A percentile compares a stretch with the other conserved stretches of the same genome.
These are phyloP conservation scores for Glycine tomentella DNA, from an alignment of 306 rosid genomes.

Conservation along the genomic window DNA sequence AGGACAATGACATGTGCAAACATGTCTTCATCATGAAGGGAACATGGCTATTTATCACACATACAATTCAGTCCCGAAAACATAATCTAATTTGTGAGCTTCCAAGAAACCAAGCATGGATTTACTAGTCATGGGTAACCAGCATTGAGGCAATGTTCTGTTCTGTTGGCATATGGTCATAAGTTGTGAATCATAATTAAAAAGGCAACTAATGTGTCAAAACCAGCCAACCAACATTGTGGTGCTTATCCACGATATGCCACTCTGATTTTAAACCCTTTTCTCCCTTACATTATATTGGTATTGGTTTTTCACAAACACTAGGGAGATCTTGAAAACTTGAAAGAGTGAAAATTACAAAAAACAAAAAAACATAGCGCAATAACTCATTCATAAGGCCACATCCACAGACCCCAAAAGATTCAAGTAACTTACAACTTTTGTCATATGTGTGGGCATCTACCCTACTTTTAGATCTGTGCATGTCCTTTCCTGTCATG, in stretches of 20 bases:
- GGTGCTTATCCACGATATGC: conserved; percentile 43
- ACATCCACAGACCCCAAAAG: conserved; percentile 58
- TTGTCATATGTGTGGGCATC: too few relatives aligned
- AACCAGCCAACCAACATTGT: conserved; percentile 28
- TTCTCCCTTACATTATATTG: background rate
- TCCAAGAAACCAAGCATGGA: too few relatives aligned
- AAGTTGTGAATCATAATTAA: background rate
- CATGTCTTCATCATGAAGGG: too few relatives aligned
- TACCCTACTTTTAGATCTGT: too few relatives aligned
- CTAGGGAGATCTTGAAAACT: conserved; percentile 40
- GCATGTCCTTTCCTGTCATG: too few relatives aligned
- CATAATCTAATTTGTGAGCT: too few relatives aligned
- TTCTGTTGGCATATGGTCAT: background rate
- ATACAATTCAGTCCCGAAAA: too few relatives aligned
- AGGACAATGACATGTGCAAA: too few relatives aligned
- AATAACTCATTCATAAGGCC: conserved; percentile 46
- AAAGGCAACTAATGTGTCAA: conserved; percentile 33
- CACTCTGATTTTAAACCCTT: conserved; percentile 8
- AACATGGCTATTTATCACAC: too few relatives aligned
- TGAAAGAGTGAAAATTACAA: conserved; percentile 15
- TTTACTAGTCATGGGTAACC: conserved; percentile 12
- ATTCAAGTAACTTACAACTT: conserved; percentile 68
- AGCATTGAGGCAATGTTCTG: conserved; percentile 33
- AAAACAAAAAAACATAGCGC: conserved; percentile 4
- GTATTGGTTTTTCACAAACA: conserved; percentile 51